Evolutionary conservation across 495 filamentous ascomycete genomes (phyloP).

Genomic region (Cladorrhinum samala): DNA sequence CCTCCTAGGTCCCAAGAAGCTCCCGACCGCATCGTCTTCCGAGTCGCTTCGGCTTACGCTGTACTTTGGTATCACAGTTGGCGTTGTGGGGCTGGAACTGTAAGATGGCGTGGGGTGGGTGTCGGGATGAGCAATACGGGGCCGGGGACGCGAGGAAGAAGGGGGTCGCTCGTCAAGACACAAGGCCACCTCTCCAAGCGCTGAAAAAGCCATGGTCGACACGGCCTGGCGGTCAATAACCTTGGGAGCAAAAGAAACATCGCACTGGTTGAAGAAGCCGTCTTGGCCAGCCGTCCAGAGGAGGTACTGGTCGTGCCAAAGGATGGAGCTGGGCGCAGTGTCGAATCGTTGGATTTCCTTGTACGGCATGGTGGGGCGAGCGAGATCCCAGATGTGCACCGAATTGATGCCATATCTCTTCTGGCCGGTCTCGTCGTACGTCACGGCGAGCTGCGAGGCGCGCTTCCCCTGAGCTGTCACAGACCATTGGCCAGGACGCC

Average conservation of each 20-base stretch:
- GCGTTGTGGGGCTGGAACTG: constrained; percentile 37
- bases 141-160: constrained; percentile 32
- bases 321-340: constrained; percentile 62
- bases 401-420: constrained; percentile 56
- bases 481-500: constrained; percentile 77
- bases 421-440: constrained; percentile 44
- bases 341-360: constrained; percentile 76
- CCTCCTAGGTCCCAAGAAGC: constrained; percentile 48
- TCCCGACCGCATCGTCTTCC: constrained; percentile 60
- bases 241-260: constrained; percentile 74
- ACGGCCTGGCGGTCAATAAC: constrained; percentile 67
- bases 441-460: constrained; percentile 48
- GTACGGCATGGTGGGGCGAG: constrained; percentile 77
- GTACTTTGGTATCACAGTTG: constrained; percentile 25
- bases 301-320: constrained; percentile 87
- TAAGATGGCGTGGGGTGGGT: constrained; percentile 30
- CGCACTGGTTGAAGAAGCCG: constrained; percentile 79
- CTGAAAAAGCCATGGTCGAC: constrained; percentile 56
- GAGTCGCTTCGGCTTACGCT: constrained; percentile 58
- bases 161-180: constrained; percentile 45
- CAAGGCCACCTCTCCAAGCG: constrained; percentile 54
- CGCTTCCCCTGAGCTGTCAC: constrained; percentile 58
- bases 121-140: constrained; percentile 25
- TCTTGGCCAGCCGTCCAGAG: constrained; percentile 87
- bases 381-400: constrained; percentile 90